phyloP scores from a whole-genome alignment of 305 asterid species.

The Fraxinus nigra region DNA sequence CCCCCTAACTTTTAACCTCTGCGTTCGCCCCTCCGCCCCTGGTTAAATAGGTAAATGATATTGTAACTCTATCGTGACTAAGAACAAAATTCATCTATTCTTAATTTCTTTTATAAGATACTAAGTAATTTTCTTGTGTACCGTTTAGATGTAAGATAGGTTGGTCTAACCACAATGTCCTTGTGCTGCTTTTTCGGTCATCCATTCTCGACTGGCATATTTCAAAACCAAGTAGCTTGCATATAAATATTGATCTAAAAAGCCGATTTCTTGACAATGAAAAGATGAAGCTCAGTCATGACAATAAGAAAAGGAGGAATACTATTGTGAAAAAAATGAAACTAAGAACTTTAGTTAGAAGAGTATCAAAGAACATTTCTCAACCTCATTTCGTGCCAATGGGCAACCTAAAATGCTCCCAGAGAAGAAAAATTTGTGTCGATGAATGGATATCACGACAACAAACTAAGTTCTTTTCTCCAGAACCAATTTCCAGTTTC shows the following conservation, averaged over 20 bases:
- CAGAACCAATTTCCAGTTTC: background rate
- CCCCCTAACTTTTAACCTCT: too few species aligned
- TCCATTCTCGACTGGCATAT: background rate
- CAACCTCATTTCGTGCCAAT: background rate
- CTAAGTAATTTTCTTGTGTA: too few species aligned
- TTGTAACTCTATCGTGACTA: too few species aligned
- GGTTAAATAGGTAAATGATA: too few species aligned
- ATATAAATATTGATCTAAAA: background rate
- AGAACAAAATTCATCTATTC: too few species aligned
- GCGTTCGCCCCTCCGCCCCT: too few species aligned
- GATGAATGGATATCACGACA: background rate
- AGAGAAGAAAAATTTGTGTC: background rate
- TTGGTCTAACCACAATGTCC: too few species aligned
- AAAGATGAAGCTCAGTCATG: background rate
- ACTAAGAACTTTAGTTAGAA: background rate
- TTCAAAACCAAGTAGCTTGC: background rate
- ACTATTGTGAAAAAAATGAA: background rate
- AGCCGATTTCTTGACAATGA: background rate
- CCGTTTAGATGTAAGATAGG: too few species aligned
- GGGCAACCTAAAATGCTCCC: background rate
- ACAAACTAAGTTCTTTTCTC: background rate
- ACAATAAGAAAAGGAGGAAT: background rate
- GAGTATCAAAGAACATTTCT: background rate
- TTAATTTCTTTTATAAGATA: too few species aligned
- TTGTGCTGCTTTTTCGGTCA: background rate